Conservation (phyloP, 139 green algal species). For the Nannochloris sp. region DNA sequence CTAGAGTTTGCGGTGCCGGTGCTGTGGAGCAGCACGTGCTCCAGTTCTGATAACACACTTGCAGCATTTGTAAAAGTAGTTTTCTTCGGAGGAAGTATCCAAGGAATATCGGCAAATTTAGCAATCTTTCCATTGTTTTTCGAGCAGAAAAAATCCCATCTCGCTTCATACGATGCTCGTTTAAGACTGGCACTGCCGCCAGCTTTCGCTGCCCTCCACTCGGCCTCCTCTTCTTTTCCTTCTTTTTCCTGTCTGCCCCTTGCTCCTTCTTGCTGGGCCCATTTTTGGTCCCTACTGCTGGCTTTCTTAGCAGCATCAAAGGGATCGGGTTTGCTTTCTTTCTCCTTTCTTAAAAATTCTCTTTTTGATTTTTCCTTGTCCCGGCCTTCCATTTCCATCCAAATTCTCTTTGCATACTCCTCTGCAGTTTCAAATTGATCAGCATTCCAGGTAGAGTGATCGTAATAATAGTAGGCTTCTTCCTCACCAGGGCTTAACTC, state of each 20-base stretch:
- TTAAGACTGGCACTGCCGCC: conserved; percentile 20
- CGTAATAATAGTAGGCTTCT: conserved; percentile 9
- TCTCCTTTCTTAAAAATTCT: neutral
- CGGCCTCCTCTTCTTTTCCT: conserved; percentile 24
- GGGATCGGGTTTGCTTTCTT: neutral
- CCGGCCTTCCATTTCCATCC: conserved; percentile 39
- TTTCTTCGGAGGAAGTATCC: conserved; percentile 18
- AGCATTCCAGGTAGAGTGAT: neutral
- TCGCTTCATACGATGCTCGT: conserved; percentile 33
- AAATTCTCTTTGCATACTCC: conserved; percentile 39
- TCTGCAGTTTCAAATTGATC: conserved; percentile 35
- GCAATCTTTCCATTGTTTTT: conserved; percentile 1
- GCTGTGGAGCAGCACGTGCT: conserved; percentile 20
- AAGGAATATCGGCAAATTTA: conserved; percentile 30
- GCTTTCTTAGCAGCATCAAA: neutral
- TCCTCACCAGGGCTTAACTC: conserved; percentile 13
- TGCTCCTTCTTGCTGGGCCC: neutral
- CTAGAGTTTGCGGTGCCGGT: neutral
- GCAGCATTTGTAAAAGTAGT: neutral
- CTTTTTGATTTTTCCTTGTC: neutral
- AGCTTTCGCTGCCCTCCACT: conserved; percentile 40
- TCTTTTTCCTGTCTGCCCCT: neutral
- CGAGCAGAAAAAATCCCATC: conserved; percentile 30
- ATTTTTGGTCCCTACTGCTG: neutral
- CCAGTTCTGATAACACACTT: conserved; percentile 29